Evolutionary conservation across 108 stramenopile species (phyloP), one percentile per base, ranked within the genome.

Genomic region (Discostella stelligeroides): DNA sequence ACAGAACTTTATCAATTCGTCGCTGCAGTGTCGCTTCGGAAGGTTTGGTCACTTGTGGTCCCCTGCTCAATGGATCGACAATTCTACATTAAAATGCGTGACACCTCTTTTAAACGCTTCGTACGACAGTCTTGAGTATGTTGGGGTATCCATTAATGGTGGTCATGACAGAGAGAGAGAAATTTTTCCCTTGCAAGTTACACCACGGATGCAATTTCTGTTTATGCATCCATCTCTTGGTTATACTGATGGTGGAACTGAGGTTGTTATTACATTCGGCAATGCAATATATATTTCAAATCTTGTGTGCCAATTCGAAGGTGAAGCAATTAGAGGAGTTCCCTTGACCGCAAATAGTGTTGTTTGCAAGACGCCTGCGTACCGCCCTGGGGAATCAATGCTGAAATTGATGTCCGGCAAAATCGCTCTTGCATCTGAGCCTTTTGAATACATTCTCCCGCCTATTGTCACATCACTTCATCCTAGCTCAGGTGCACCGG

Each of bases 61-160:
- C 18, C 66, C 76, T 18, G 81, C 76, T 5, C 28, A 28, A 24
- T 82, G 81, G 81, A 63, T 68, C 48, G 67, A 50, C 48, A 43
- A 46, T 11, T 55, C 58, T 24, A 43, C 63, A 8, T 12, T 82
- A 39, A 70, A 63, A 54, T 82, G 81, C 72, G 39, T 43, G 21
- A 78, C 71, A 4, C 81, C 81, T n/a, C 30, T 57, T 20, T 58
- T 82, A 10, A 73, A 73, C 54, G 62, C 78, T 48, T 78, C 76
- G 2, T 42, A 61, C 20, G 62, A 74, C 38, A 76, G 81, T 17
- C 21, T 57, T 25, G 60, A 78, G 48, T 65, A 55, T 13, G n/a
- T 72, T 34, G 63, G 59, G 7, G 53, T 72, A 21, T 48, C 61
- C 34, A 78, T 67, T 43, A 82, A 71, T 48, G 67, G 46, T 58